Percentiles rank a stretch among this genome's conserved stretches.
Conservation (phyloP, 345 rosid species). For the Sisymbrium altissimum region DNA sequence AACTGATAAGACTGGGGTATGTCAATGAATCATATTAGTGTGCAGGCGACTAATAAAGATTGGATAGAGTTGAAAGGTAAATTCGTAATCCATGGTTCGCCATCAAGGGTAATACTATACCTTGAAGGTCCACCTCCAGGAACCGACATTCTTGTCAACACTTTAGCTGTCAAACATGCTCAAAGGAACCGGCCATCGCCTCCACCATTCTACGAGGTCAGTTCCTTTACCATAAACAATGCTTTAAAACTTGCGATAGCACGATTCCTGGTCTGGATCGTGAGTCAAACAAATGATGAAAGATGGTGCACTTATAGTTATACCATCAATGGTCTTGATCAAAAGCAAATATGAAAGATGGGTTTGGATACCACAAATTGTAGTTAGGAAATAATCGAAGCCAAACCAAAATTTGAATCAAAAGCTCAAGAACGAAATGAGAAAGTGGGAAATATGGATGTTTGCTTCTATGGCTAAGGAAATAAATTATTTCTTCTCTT, state of each 20-base stretch:
- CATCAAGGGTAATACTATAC: conserved; percentile 54
- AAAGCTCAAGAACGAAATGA: background rate
- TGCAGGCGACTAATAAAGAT: conserved; percentile 67
- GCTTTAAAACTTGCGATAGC: background rate
- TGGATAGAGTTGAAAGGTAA: conserved; percentile 78
- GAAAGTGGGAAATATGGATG: background rate
- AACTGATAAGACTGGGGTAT: conserved; percentile 14
- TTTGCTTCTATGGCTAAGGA: background rate
- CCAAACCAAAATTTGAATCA: background rate
- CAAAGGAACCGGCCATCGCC: conserved; percentile 49
- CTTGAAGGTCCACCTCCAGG: conserved; percentile 93
- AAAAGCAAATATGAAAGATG: background rate
- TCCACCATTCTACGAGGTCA: conserved; percentile 64
- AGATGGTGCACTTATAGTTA: background rate
- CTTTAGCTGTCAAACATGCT: conserved; percentile 66
- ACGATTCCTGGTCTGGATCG: background rate
- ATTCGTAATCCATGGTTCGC: conserved; percentile 72
- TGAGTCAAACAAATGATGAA: background rate
- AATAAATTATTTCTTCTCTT: background rate
- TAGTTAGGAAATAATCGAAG: background rate
- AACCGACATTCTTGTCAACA: conserved; percentile 74
- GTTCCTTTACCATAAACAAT: background rate
- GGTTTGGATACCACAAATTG: background rate
- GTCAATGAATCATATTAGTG: conserved; percentile 36
- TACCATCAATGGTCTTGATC: background rate